phyloP scores from a whole-genome alignment of 768 basidiomycete genomes.

The Kwoniella newhampshirensis region DNA sequence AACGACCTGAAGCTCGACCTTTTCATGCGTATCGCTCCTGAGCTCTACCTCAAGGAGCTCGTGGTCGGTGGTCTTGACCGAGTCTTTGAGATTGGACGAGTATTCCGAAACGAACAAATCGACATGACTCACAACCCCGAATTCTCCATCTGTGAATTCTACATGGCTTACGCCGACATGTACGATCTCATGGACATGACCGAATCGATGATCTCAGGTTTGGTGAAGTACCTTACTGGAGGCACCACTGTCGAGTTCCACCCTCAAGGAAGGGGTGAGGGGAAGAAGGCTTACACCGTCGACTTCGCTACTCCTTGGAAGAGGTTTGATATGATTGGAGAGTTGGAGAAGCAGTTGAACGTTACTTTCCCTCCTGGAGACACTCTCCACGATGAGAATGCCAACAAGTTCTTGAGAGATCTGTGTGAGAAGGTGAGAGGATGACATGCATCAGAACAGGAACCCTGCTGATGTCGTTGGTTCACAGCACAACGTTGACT shows the following conservation, averaged over 20 bases:
- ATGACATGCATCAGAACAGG: neutral
- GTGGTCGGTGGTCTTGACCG: slow-evolving; percentile 95
- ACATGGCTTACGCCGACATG: slow-evolving; percentile 99
- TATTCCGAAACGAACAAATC: slow-evolving; percentile 97
- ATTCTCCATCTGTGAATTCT: slow-evolving; percentile 99
- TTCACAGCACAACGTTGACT: slow-evolving; percentile 88
- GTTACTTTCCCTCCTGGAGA: slow-evolving; percentile 93
- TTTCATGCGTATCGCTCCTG: slow-evolving; percentile 95
- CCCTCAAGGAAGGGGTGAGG: slow-evolving; percentile 83
- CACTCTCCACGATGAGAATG: slow-evolving; percentile 77
- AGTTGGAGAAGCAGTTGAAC: slow-evolving; percentile 87
- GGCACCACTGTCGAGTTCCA: slow-evolving; percentile 71
- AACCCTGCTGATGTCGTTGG: neutral
- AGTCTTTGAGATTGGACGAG: slow-evolving; percentile 96
- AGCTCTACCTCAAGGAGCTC: slow-evolving; percentile 96
- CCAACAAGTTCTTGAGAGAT: slow-evolving; percentile 83
- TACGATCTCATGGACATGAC: slow-evolving; percentile 98
- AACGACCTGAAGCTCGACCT: slow-evolving; percentile 96
- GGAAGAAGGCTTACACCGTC: slow-evolving; percentile 63
- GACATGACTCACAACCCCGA: slow-evolving; percentile 99
- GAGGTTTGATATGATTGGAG: slow-evolving; percentile 96
- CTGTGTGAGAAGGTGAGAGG: slow-evolving; percentile 73
- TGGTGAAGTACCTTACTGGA: slow-evolving; percentile 83
- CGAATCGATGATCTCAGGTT: slow-evolving; percentile 80
- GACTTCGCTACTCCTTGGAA: slow-evolving; percentile 96